These are phyloP conservation scores for Saccharomyces pastorianus DNA, from an alignment of 1,139 yeast genomes.

Conservation along the genomic window DNA sequence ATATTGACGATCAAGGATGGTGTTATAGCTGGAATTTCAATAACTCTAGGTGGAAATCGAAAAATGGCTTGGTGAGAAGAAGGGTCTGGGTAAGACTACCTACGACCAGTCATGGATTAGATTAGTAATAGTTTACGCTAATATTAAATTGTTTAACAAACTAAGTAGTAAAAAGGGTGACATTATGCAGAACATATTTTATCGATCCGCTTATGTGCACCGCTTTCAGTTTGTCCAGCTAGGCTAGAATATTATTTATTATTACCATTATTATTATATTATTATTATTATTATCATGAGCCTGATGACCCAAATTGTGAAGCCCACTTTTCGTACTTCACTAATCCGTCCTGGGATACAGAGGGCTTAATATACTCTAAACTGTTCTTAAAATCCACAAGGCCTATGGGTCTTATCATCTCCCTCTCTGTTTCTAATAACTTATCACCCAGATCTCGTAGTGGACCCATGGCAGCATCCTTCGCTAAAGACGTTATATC, in stretches of 20 bases:
- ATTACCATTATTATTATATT: background rate
- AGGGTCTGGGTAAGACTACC: constrained; percentile 50
- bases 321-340: constrained; percentile 86
- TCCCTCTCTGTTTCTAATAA: constrained; percentile 78
- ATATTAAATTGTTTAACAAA: background rate
- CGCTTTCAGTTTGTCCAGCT: background rate
- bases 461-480: constrained; percentile 98
- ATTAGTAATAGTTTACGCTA: background rate
- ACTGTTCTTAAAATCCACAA: constrained; percentile 71
- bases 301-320: constrained; percentile 84
- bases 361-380: constrained; percentile 84
- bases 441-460: constrained; percentile 83
- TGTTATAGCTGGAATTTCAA: constrained; percentile 46
- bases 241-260: background rate
- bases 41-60: constrained; percentile 52
- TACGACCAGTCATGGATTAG: background rate
- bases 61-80: constrained; percentile 48
- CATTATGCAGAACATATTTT: background rate
- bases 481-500: constrained; percentile 93
- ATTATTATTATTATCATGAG: constrained; percentile 38
- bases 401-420: constrained; percentile 69
- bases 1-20: constrained; percentile 69
- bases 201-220: background rate
- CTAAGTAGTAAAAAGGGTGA: background rate
- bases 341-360: constrained; percentile 76